These are phyloP conservation scores for Diplotaxis tenuifolia DNA, from an alignment of 345 rosid genomes.

Conservation along the genomic window DNA sequence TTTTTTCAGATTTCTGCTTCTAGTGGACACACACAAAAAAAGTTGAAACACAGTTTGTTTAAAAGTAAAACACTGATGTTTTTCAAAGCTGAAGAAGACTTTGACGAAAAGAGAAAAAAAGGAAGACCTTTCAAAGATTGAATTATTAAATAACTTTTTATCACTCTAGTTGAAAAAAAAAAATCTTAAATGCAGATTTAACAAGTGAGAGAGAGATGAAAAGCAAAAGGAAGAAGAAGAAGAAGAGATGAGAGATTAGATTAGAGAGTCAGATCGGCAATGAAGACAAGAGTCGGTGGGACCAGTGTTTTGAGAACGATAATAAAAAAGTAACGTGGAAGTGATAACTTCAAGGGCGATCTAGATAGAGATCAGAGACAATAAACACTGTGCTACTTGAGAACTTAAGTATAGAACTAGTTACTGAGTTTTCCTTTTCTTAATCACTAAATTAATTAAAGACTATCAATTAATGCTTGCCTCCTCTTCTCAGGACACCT, in stretches of 20 bases:
- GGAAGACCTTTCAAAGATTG: conserved; percentile 8
- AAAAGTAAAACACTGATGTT: conserved; percentile 10
- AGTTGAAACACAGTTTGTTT: conserved; percentile 16
- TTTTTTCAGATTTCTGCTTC: conserved; percentile 36
- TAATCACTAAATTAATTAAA: not conserved
- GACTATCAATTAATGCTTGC: conserved; percentile 19
- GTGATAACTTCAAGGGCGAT: conserved; percentile 25
- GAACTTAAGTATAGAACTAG: not conserved
- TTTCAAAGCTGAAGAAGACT: conserved; percentile 29
- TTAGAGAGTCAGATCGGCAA: conserved; percentile 25
- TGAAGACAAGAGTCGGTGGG: conserved; percentile 42
- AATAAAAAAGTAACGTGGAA: conserved; percentile 11
- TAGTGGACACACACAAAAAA: conserved; percentile 23
- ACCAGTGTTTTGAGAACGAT: conserved; percentile 22
- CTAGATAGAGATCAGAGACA: conserved; percentile 27
- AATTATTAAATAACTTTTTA: not conserved
- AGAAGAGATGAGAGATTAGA: conserved; percentile 24
- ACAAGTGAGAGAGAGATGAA: conserved; percentile 4
- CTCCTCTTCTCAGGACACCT: conserved; percentile 23
- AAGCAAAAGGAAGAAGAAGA: conserved; percentile 7
- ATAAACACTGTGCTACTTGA: conserved; percentile 14
- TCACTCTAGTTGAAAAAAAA: conserved; percentile 7
- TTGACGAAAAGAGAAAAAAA: not conserved
- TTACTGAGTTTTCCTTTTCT: not conserved
- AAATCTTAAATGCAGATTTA: conserved; percentile 18